A percentile compares a stretch with the other conserved stretches of the same genome.
Evolutionary conservation across 768 basidiomycete species (phyloP).

Genomic region (Xerocomus brunneocitrinus): DNA sequence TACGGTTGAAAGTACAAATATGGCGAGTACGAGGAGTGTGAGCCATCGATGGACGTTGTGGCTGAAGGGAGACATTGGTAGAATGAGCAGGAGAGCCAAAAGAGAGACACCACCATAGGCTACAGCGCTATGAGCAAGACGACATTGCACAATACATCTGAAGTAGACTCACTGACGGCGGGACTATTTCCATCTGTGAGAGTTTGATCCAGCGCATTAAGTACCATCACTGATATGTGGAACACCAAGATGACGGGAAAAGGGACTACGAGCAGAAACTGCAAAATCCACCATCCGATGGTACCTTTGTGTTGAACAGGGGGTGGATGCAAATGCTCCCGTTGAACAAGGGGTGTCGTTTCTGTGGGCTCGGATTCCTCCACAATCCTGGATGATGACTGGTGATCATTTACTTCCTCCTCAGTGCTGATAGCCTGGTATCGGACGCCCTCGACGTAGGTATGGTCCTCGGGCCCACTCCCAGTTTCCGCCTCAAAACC

Average conservation of each 20-base stretch:
- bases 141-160: neutral
- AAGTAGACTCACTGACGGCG: slow-evolving; percentile 38
- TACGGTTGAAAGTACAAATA: slow-evolving; percentile 42
- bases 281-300: slow-evolving; percentile 54
- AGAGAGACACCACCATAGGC: slow-evolving; percentile 49
- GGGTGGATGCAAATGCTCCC: slow-evolving; percentile 17
- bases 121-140: slow-evolving; percentile 20
- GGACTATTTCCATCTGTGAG: slow-evolving; percentile 58
- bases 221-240: slow-evolving; percentile 45
- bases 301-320: slow-evolving; percentile 13
- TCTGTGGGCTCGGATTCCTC: slow-evolving; percentile 47
- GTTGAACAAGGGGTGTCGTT: slow-evolving; percentile 50
- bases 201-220: slow-evolving; percentile 52
- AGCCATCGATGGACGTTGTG: slow-evolving; percentile 44
- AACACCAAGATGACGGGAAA: slow-evolving; percentile 48
- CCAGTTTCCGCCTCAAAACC: slow-evolving; percentile 7
- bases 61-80: slow-evolving; percentile 64
- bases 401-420: slow-evolving; percentile 15
- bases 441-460: slow-evolving; percentile 13
- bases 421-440: slow-evolving; percentile 27
- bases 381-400: slow-evolving; percentile 18
- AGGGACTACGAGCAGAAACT: slow-evolving; percentile 52
- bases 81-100: slow-evolving; percentile 45
- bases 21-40: slow-evolving; percentile 32
- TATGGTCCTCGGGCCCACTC: slow-evolving; percentile 1